Base-by-base conservation (phyloP, 1,139 yeast genomes). In the Hyphopichia khmerensis region DNA sequence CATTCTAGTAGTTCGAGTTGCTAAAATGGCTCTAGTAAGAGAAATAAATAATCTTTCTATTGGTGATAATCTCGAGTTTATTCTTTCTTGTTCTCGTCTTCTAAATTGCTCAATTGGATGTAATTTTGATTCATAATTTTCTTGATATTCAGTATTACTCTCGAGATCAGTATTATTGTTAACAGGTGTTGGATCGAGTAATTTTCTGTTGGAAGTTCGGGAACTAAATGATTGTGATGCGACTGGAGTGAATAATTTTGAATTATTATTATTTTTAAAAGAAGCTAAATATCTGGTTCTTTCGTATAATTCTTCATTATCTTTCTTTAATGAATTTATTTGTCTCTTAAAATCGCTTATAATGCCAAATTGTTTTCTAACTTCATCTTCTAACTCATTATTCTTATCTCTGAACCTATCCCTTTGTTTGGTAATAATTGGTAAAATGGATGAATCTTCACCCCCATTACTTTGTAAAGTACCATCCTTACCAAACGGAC, bases 351-450 rank as follows among this genome's bases (percentile, higher is more conserved):
- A 69, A 43, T 86, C 87, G 38, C 69, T 73, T 16, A 84, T 74
- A 29, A 73, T 70, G 23, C 67, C 62, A 46, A 74, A 72, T 49
- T 78, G 82, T 51, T 79, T 80, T 56, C 87, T 82, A 38, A 84
- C 59, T 53, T 89, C 96, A 42, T 86, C 87, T 59, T 93, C 98
- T 40, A 93, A 72, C 57, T 89, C 96, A 43, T 77, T 79, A 54
- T 86, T 89, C 44, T 91, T 77, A 26, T 80, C 79, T 53, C 95
- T 80, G 71, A 91, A 90, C 49, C 98, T 72, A 61, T 93, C 98
- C 61, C 99, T 80, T 65, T 93, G 99, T 56, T 93, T 91, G 18
- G 97, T 90, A 27, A 93, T 82, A 41, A 93, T 89, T 0, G 96
- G 96, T 38, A 93, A 66, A 34, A 93, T 84, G 0, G 89, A 77